Conservation (phyloP, 768 basidiomycete species). For the Mycena pura region DNA sequence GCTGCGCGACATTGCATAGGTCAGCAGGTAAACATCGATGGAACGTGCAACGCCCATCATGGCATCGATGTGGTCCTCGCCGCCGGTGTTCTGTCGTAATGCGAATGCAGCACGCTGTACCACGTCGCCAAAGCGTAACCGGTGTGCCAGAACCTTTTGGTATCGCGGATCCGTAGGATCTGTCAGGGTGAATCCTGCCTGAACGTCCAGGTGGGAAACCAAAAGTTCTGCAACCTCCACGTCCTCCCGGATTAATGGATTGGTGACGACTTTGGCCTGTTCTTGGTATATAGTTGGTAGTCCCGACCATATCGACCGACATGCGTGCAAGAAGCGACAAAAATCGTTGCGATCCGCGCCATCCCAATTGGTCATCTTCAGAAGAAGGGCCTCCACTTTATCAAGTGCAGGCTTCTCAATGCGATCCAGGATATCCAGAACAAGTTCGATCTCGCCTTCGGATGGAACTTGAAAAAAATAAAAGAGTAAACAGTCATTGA, state of each 20-base stretch:
- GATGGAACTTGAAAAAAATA: conserved; percentile 59
- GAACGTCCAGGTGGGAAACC: conserved; percentile 68
- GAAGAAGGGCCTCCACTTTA: conserved; percentile 69
- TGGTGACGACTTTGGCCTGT: conserved; percentile 59
- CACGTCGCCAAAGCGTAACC: conserved; percentile 69
- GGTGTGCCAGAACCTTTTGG: conserved; percentile 62
- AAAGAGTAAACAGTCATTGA: not conserved
- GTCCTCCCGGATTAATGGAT: conserved; percentile 64
- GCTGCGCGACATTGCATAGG: conserved; percentile 67
- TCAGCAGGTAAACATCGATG: conserved; percentile 77
- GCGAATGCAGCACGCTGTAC: conserved; percentile 71
- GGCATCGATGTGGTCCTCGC: conserved; percentile 88
- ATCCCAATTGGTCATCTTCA: conserved; percentile 65
- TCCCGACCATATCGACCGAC: conserved; percentile 80
- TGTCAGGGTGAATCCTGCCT: conserved; percentile 76
- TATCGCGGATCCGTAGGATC: conserved; percentile 80
- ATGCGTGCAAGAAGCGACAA: conserved; percentile 78
- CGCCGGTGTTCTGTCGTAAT: conserved; percentile 64
- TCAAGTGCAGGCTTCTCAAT: conserved; percentile 72
- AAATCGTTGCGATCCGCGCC: conserved; percentile 77
- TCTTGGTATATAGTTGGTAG: conserved; percentile 73
- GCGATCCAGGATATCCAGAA: conserved; percentile 75
- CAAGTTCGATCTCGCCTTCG: conserved; percentile 76
- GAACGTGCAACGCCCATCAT: conserved; percentile 75
- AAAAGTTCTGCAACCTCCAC: conserved; percentile 75